Conservation (phyloP, 805 yeast genomes). For the Wickerhamiella qilinensis region DNA sequence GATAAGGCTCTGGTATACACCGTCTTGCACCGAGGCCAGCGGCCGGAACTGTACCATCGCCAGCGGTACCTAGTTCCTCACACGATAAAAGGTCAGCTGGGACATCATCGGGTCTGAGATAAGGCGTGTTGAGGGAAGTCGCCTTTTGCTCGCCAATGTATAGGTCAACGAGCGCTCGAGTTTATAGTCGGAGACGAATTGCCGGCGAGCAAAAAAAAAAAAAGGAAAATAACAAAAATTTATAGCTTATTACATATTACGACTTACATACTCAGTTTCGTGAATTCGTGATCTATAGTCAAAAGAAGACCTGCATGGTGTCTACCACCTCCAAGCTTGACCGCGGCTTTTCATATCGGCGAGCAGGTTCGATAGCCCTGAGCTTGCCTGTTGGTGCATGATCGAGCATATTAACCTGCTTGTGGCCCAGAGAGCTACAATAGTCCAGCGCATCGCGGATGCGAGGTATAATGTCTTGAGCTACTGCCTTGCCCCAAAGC, state of each 20-base stretch:
- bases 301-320: too few species aligned
- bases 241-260: too few species aligned
- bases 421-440: neutral
- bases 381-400: neutral
- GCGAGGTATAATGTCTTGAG: constrained; percentile 11
- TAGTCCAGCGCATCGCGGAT: constrained; percentile 6
- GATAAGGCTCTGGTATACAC: constrained; percentile 18
- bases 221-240: too few species aligned
- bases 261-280: too few species aligned
- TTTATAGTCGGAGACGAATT: too few species aligned
- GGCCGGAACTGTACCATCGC: constrained; percentile 23
- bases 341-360: neutral
- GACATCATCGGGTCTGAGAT: neutral
- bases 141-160: too few species aligned
- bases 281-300: too few species aligned
- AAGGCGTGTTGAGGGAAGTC: too few species aligned
- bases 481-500: constrained; percentile 68
- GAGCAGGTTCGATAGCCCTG: neutral
- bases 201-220: too few species aligned
- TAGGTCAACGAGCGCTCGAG: too few species aligned
- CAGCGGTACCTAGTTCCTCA: neutral
- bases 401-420: neutral
- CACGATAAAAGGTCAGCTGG: too few species aligned
- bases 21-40: constrained; percentile 7
- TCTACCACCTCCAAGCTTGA: neutral